Evolutionary conservation across 805 yeast species (phyloP), one percentile per base, ranked within the genome.

Genomic region (Candida lessepsii): DNA sequence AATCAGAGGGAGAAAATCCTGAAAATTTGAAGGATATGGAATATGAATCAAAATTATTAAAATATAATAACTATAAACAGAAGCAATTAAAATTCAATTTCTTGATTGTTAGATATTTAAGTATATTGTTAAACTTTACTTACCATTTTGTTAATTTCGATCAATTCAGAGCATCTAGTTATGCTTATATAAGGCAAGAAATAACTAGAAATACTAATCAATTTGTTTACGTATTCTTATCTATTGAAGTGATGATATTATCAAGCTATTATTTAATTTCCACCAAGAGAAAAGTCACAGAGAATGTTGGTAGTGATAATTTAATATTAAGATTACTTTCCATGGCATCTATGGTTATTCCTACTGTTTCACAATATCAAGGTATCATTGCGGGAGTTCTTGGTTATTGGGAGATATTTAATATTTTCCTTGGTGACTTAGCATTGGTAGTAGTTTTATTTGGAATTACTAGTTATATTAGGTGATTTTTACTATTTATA

Each of bases 371-470:
- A 19, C 41, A 44, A 5, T 62, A 54, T 42, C 60, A 55, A 45
- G 61, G 65, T 1, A 28, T 65, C 16, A 42, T 67, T 17, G 52
- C 54, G 17, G 51, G 51, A 17, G 39, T 56, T 11, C 49, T 66
- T 45, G 59, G 59, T 9, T 69, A 69, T 50, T 64, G 65, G 58
- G 70, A 66, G 28, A 49, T 69, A 5, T 45, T 64, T 13, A 52
- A 60, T 30, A 65, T 69, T 45, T 39, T 69, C 20, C 29, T 66
- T 15, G 66, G 66, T 18, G 75, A 69, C 49, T 29, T 67, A 25
- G 54, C 64, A 30, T 54, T 68, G 16, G 52, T 67, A 15, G 62
- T 66, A 25, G 58, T 69, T 15, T 49, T 65, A 33, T 69, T 67
- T 51, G 75, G 73, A 1, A 39, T 67, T 11, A 39, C 54, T 11